A percentile compares a stretch with the other conserved stretches of the same genome.
Conservation (phyloP, 805 yeast genomes). For the Candida adriatica region DNA sequence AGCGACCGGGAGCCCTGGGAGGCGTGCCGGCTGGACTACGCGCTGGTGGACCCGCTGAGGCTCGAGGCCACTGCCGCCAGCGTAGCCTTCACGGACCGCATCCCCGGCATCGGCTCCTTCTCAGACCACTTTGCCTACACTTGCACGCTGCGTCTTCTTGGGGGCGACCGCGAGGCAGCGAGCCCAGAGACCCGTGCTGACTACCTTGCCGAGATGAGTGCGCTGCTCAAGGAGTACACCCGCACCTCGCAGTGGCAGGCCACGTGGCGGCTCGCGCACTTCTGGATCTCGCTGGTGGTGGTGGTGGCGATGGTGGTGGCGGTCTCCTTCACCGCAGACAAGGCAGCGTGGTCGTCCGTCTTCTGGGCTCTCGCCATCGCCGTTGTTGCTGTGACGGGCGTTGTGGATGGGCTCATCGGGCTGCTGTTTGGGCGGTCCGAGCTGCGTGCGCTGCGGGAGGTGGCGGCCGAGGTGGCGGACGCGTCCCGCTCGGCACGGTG, state of each 20-base stretch:
- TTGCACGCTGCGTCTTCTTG: constrained; percentile 32
- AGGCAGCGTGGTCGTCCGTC: constrained; percentile 58
- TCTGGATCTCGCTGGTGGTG: constrained; percentile 44
- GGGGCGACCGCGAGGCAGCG: background rate
- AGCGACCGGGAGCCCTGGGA: constrained; percentile 25
- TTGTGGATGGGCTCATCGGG: constrained; percentile 71
- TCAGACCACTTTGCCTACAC: constrained; percentile 91
- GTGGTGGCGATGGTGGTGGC: constrained; percentile 48
- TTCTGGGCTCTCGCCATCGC: constrained; percentile 52
- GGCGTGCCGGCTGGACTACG: constrained; percentile 83
- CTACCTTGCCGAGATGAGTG: constrained; percentile 43
- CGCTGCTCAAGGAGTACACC: constrained; percentile 32
- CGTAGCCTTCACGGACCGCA: constrained; percentile 66
- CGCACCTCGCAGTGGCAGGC: constrained; percentile 54
- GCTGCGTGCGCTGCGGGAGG: constrained; percentile 68
- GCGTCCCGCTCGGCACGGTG: too few relatives aligned
- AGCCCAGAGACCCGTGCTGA: constrained; percentile 7
- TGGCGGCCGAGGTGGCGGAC: constrained; percentile 57
- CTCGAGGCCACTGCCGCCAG: constrained; percentile 53
- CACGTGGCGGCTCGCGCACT: constrained; percentile 59
- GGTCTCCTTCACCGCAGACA: constrained; percentile 50
- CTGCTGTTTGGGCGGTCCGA: constrained; percentile 78
- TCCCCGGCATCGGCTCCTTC: constrained; percentile 65
- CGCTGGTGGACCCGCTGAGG: constrained; percentile 56
- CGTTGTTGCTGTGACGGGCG: constrained; percentile 57